phyloP scores from a whole-genome alignment of 305 asterid species.

The Fraxinus ornus region DNA sequence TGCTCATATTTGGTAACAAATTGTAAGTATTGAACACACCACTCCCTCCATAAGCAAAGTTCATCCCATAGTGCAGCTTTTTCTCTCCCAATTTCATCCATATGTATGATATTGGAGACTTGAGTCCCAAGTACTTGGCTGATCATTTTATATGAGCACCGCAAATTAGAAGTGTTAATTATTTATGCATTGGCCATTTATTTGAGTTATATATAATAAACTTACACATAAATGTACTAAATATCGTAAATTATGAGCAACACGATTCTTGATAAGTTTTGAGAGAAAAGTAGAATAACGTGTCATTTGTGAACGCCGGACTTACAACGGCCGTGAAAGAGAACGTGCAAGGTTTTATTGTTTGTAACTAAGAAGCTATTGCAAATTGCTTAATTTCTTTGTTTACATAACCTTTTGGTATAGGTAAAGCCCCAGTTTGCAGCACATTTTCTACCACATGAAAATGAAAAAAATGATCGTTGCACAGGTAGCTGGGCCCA shows the following conservation, averaged over 20 bases:
- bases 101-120: slow-evolving; percentile 62
- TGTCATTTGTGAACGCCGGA: not conserved
- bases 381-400: not conserved
- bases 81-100: slow-evolving; percentile 55
- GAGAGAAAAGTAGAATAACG: not conserved
- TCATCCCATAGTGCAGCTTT: slow-evolving; percentile 51
- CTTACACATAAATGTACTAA: no score
- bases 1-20: slow-evolving; percentile 64
- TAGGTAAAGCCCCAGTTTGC: not conserved
- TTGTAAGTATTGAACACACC: slow-evolving; percentile 69
- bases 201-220: not conserved
- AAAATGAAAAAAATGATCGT: no score
- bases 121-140: slow-evolving; percentile 67
- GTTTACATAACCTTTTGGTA: not conserved
- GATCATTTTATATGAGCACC: slow-evolving; percentile 16
- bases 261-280: not conserved
- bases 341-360: not conserved
- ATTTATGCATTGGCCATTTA: not conserved
- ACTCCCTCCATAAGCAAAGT: slow-evolving; percentile 87
- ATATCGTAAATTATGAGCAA: not conserved
- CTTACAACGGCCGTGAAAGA: not conserved
- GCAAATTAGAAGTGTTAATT: not conserved
- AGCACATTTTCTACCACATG: no score
- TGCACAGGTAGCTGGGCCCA: no score
- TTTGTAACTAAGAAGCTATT: not conserved